Evolutionary conservation across 2,329 filamentous ascomycete genomes (phyloP).

Genomic region (Aureobasidium sp.): DNA sequence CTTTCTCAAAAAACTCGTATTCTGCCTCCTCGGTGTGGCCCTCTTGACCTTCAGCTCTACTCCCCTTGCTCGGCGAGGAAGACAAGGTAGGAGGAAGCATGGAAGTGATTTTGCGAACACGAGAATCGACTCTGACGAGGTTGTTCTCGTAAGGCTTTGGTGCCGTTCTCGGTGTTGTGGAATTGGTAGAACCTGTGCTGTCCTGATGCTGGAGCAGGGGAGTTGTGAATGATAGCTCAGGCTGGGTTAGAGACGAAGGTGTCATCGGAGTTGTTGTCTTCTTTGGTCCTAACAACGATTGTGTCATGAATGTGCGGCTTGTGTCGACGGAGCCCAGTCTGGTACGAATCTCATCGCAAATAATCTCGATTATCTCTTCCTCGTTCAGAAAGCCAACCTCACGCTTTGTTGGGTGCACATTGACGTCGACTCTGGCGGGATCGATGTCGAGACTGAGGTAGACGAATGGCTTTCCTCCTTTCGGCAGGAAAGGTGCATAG

Average conservation of each 20-base stretch:
- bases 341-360: constrained; percentile 72
- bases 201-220: constrained; percentile 31
- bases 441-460: constrained; percentile 93
- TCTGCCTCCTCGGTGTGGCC: constrained; percentile 46
- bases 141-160: constrained; percentile 73
- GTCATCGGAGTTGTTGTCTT: constrained; percentile 37
- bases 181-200: constrained; percentile 28
- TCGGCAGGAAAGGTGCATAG: constrained; percentile 80
- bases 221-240: constrained; percentile 1
- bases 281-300: constrained; percentile 67
- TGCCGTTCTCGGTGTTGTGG: constrained; percentile 25
- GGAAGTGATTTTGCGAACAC: constrained; percentile 86
- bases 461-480: constrained; percentile 87
- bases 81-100: constrained; percentile 65
- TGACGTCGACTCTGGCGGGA: constrained; percentile 87
- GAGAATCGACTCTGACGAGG: constrained; percentile 82
- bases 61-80: constrained; percentile 31
- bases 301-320: constrained; percentile 89
- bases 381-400: constrained; percentile 98
- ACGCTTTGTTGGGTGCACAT: constrained; percentile 92
- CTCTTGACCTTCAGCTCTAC: constrained; percentile 20
- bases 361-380: constrained; percentile 83
- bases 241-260: constrained; percentile 25
- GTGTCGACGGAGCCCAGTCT: constrained; percentile 83
- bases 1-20: constrained; percentile 66